Base-by-base conservation (phyloP, 192 early-diverging fungal genomes). In the Rhizoclosmatium sp. region DNA sequence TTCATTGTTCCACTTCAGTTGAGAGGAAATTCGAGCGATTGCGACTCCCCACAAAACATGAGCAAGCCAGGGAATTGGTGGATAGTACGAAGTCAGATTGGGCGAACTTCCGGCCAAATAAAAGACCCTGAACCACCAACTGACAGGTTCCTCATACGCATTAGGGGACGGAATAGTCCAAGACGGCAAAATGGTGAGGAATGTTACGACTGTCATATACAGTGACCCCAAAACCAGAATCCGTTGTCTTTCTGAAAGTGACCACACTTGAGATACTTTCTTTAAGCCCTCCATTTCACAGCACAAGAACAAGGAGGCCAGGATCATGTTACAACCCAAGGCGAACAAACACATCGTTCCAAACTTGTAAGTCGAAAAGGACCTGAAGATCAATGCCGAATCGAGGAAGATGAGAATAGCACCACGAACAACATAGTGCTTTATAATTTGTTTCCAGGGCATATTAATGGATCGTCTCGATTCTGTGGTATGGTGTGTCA, bases 271-370 rank as follows among this genome's bases (percentile, higher is more conserved):
- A n/a, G 23, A 42, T 5, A 23, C 31, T 31, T 31, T 31, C 31
- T 31, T 31, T 31, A 31, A 31, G 31, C 31, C 31, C 31, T 31
- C 31, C 21, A 4, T 39, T 42, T 19, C 62, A 0, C 14, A 21
- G 12, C 31, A 65, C 62, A 82, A n/a, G 23, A 82, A 66, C 40
- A 75, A 31, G 3, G 83, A 12, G 2, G 78, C 83, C 45, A 84
- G 77, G 74, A 84, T 76, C 31, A 84, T 80, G 70, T 82, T 67
- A 44, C 78, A 23, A 9, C 83, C 83, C 23, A 84, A 72, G 7
- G 80, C 80, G 62, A 82, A 82, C 14, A 84, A 74, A 2, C 82
- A 80, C 12, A 80, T 79, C 9, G 80, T 79, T 7, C 59, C 51
- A 40, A 76, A 19, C 46, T 12, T 4, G n/a, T 39, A 64, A 69